Evolutionary conservation across 2,329 filamentous ascomycete genomes (phyloP), one percentile per base, ranked within the genome.

Genomic region (Magnaporthiopsis incrustans): DNA sequence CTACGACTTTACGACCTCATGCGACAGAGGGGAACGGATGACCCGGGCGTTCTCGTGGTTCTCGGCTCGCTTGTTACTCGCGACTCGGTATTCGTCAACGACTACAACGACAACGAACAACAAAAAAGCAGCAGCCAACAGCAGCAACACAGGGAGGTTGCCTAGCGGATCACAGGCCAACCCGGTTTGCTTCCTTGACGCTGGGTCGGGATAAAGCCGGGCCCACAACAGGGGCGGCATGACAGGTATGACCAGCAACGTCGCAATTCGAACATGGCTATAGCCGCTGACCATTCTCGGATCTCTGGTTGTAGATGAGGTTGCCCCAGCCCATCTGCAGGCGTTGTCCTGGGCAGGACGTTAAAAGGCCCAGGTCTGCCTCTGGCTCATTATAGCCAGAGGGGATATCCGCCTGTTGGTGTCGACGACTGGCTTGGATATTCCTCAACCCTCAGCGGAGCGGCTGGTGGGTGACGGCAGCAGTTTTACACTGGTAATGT

Each of bases 281-380:
- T n/a, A n/a, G 32, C 3, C 15, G 4, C 32, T 60, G 32, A n/a
- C 32, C 11, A 44, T n/a, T 22, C n/a, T 44, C 15, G 12, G 33
- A 38, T 6, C 25, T n/a, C 14, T 12, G 22, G 22, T 50, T 62
- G 12, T 58, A 53, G 44, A 53, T 14, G 11, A 56, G 38, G 44
- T 27, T 25, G 32, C 44, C 33, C 8, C n/a, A 2, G 27, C 44
- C 35, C 38, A 35, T 30, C 60, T 32, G 11, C 18, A 56, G 27
- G 50, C 32, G 15, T 62, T 56, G 65, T 66, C 65, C 65, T 64
- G 58, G 65, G 65, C 64, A 65, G 50, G 65, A 66, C 65, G 57
- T 63, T 62, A 66, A 66, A 66, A 64, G 62, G 65, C 65, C 65
- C 25, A 32, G 61, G 56, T 53, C 38, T 57, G 50, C 50, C 61